Evolutionary conservation across 2,329 filamentous ascomycete species (phyloP).

Genomic region (Fusarium sp.): DNA sequence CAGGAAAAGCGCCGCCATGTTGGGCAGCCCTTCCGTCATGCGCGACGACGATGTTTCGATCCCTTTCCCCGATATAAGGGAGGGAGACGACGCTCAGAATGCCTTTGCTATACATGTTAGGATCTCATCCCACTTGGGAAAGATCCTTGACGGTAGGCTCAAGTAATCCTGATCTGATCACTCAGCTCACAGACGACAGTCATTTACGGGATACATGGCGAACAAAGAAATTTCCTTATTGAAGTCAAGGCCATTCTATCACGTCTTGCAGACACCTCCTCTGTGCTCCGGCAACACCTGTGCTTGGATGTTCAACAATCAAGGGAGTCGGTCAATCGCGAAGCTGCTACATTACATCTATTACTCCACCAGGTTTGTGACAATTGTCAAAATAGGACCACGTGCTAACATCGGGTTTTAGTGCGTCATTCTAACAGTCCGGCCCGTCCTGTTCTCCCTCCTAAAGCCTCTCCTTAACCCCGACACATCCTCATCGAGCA

Average conservation of each 20-base stretch:
- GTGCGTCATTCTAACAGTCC: conserved; percentile 37
- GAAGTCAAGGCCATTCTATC: conserved; percentile 37
- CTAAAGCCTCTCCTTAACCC: conserved; percentile 25
- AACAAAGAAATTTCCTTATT: conserved; percentile 29
- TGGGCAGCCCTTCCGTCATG: conserved; percentile 34
- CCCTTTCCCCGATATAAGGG: conserved; percentile 23
- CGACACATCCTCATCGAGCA: not conserved
- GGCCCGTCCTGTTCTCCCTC: conserved; percentile 37
- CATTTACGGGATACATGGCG: conserved; percentile 27
- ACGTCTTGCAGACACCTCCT: conserved; percentile 26
- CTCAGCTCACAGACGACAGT: conserved; percentile 5
- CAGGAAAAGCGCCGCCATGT: conserved; percentile 34
- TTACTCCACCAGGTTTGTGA: conserved; percentile 30
- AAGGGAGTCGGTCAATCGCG: conserved; percentile 27
- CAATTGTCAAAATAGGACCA: fast-evolving
- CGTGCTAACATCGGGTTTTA: not conserved
- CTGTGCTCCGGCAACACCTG: conserved; percentile 23
- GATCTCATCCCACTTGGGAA: conserved; percentile 34
- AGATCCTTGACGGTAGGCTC: conserved; percentile 35
- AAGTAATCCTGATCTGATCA: too few relatives aligned
- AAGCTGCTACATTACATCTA: conserved; percentile 35
- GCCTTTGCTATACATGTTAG: conserved; percentile 32
- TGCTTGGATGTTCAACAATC: conserved; percentile 21
- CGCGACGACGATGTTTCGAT: conserved; percentile 36
- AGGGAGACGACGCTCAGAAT: conserved; percentile 26